Evolutionary conservation across 228 moss, liverwort and hornwort species (phyloP).

Genomic region (Sphagnum fallax): DNA sequence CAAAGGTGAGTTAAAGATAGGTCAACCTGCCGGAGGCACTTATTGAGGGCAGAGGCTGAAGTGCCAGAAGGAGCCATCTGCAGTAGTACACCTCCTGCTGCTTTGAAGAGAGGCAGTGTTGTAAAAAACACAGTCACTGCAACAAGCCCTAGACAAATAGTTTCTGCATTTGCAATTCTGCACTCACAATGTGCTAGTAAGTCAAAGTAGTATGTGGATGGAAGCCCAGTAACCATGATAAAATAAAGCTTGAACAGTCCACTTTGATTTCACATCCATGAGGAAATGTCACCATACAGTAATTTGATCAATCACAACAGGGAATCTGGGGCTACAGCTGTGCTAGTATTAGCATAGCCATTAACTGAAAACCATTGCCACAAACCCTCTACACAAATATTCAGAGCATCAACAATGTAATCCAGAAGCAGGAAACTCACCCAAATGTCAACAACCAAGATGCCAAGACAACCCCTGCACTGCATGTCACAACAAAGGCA

Average conservation of each 20-base stretch:
- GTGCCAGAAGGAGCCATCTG: conserved; percentile 89
- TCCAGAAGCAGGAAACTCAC: conserved; percentile 17
- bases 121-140: conserved; percentile 64
- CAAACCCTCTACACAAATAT: too few relatives aligned
- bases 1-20: too few relatives aligned
- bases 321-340: neutral
- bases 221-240: neutral
- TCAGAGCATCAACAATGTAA: too few relatives aligned
- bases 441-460: conserved; percentile 82
- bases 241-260: neutral
- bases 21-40: conserved; percentile 80
- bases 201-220: neutral
- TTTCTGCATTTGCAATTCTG: conserved; percentile 90
- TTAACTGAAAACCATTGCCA: too few relatives aligned
- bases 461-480: conserved; percentile 85
- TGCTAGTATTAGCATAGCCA: too few relatives aligned
- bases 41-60: conserved; percentile 67
- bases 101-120: conserved; percentile 72
- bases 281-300: neutral
- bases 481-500: conserved; percentile 13
- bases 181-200: neutral
- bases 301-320: neutral
- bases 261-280: neutral
- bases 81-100: conserved; percentile 75
- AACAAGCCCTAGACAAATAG: conserved; percentile 76